These are phyloP conservation scores for Henningerozyma blattae DNA, from an alignment of 805 yeast genomes.

Conservation along the genomic window DNA sequence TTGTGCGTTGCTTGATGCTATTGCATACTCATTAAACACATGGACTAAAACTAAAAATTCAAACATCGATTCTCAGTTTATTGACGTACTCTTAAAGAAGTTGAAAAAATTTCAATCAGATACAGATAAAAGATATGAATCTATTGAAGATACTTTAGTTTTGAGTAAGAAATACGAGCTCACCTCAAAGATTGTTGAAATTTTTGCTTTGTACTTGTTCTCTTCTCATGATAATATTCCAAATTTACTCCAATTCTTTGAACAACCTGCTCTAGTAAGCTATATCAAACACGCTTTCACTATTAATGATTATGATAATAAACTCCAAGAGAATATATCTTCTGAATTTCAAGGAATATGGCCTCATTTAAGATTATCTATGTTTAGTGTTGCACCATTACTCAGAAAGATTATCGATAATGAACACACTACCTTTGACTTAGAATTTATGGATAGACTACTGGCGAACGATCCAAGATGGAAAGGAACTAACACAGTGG, in stretches of 20 bases:
- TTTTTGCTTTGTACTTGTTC: slow-evolving; percentile 60
- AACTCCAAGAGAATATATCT: slow-evolving; percentile 35
- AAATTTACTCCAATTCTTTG: slow-evolving; percentile 32
- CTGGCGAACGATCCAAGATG: slow-evolving; percentile 36
- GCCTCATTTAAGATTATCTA: slow-evolving; percentile 34
- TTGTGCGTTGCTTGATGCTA: slow-evolving; percentile 56
- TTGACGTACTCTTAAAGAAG: slow-evolving; percentile 25
- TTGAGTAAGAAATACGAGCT: slow-evolving; percentile 44
- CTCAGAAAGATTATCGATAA: slow-evolving; percentile 40
- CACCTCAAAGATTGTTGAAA: slow-evolving; percentile 59
- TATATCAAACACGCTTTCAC: slow-evolving; percentile 27
- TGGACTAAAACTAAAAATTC: slow-evolving; percentile 59
- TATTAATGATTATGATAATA: slow-evolving; percentile 35
- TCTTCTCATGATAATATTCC: slow-evolving; percentile 31
- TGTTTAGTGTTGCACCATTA: slow-evolving; percentile 39
- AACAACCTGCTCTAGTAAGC: slow-evolving; percentile 25
- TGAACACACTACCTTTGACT: slow-evolving; percentile 41
- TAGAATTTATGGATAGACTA: slow-evolving; percentile 49
- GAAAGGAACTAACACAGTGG: slow-evolving; percentile 23
- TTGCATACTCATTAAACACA: slow-evolving; percentile 62
- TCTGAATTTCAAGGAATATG: slow-evolving; percentile 36
- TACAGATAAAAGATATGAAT: not conserved
- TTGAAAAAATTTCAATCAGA: slow-evolving; percentile 23
- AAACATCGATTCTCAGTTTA: slow-evolving; percentile 31
- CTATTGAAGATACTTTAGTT: slow-evolving; percentile 19